A percentile compares a stretch with the other conserved stretches of the same genome.
Evolutionary conservation across 75 land plant genomes (phyloP).

Genomic region (Adiantum capillusveneris): DNA sequence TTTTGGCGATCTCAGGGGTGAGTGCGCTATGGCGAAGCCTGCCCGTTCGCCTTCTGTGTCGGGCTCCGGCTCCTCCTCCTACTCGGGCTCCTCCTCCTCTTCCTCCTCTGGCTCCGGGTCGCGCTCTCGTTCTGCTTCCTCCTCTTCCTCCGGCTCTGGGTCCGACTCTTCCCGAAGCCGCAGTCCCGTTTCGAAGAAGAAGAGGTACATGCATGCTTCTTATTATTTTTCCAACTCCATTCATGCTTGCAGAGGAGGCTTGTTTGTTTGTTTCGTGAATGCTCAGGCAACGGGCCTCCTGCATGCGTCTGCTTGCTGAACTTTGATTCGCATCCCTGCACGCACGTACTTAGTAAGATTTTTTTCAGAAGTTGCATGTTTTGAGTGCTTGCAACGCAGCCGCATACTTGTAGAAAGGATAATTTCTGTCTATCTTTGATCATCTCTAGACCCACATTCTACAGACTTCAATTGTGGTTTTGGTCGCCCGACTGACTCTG

Average conservation of each 20-base stretch:
- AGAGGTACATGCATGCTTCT: slow-evolving; percentile 5
- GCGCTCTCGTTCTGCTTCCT: not conserved
- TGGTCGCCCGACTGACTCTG: too few species aligned
- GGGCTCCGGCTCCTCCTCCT: slow-evolving; percentile 19
- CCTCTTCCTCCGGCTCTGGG: slow-evolving; percentile 1
- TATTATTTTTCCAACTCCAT: not conserved
- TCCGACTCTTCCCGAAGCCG: slow-evolving; percentile 24
- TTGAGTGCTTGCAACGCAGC: too few species aligned
- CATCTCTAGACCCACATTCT: too few species aligned
- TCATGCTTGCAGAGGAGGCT: too few species aligned
- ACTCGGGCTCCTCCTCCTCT: slow-evolving; percentile 23
- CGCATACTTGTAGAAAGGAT: too few species aligned
- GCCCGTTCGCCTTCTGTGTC: slow-evolving; percentile 23
- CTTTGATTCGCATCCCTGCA: not conserved
- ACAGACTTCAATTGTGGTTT: too few species aligned
- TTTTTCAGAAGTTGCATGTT: not conserved
- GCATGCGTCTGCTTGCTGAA: too few species aligned
- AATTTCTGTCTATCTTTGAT: not conserved
- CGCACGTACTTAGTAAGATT: not conserved
- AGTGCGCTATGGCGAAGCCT: slow-evolving; percentile 17
- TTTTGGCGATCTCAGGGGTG: too few species aligned
- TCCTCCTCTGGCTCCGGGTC: slow-evolving; percentile 13
- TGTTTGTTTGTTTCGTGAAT: not conserved
- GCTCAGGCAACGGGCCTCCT: not conserved
- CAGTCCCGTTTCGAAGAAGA: slow-evolving; percentile 16